Conservation (phyloP, 2,329 filamentous ascomycete genomes). For the Aspergillus chevalieri region DNA sequence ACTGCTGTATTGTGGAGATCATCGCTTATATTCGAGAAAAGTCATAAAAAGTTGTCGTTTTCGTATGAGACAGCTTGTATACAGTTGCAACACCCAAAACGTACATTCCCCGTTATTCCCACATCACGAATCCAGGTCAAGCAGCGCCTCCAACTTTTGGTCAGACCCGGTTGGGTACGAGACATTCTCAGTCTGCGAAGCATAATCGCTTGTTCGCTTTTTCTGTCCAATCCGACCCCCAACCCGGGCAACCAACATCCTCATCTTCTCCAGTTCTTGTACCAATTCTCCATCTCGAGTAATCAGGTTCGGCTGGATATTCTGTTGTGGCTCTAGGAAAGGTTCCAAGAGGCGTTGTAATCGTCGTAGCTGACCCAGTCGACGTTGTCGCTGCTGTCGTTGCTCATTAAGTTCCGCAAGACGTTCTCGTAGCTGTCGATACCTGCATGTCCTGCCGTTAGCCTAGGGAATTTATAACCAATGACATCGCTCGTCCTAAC, state of each 20-base stretch:
- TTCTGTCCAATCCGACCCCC: conserved; percentile 31
- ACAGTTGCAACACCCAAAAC: not conserved
- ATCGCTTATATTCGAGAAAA: not conserved
- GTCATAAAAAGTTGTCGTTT: too few species aligned
- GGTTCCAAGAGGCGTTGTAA: conserved; percentile 44
- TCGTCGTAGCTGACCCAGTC: conserved; percentile 43
- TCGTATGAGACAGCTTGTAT: too few species aligned
- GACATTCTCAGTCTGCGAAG: conserved; percentile 10
- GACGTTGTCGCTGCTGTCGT: conserved; percentile 41
- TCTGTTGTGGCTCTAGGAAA: conserved; percentile 44
- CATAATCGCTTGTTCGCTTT: conserved; percentile 10
- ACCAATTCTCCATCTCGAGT: conserved; percentile 47
- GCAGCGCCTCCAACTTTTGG: conserved; percentile 30
- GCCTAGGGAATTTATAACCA: conserved; percentile 15
- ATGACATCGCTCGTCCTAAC: conserved; percentile 17
- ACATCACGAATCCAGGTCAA: conserved; percentile 32
- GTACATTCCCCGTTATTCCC: not conserved
- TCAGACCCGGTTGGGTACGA: conserved; percentile 22
- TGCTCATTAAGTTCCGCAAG: conserved; percentile 42
- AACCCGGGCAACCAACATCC: conserved; percentile 41
- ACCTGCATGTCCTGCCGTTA: conserved; percentile 28
- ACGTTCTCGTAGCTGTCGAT: conserved; percentile 35
- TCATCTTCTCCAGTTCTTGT: conserved; percentile 46
- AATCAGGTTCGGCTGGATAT: conserved; percentile 51
- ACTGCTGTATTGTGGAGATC: not conserved